Conservation (phyloP, 257 asterid genomes). For the Rauvolfia tetraphylla region DNA sequence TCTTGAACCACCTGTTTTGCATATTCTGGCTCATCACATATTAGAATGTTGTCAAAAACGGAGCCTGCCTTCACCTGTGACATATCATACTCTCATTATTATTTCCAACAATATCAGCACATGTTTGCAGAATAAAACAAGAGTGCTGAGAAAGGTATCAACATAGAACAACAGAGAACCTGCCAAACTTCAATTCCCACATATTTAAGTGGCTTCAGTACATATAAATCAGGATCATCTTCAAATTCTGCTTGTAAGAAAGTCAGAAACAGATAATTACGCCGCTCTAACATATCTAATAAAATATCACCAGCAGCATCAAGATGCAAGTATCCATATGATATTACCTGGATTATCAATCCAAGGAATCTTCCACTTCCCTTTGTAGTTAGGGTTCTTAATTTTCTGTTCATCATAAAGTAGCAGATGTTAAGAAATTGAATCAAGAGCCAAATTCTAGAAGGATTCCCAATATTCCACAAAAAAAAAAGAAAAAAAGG, state of each 20-base stretch:
- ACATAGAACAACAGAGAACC: conserved; percentile 32
- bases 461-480: not conserved
- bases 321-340: not conserved
- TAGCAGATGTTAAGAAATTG: conserved; percentile 4
- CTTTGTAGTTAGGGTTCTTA: conserved; percentile 91
- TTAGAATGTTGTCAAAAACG: conserved; percentile 70
- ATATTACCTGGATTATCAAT: conserved; percentile 86
- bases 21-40: conserved; percentile 74
- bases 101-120: not conserved
- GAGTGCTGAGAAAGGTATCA: not conserved
- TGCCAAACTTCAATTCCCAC: conserved; percentile 94
- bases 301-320: not conserved
- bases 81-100: conserved; percentile 12
- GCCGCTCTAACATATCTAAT: no score
- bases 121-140: not conserved
- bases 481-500: no score
- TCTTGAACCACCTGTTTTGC: conserved; percentile 71
- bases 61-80: conserved; percentile 89
- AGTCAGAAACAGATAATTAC: not conserved
- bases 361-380: conserved; percentile 93
- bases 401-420: conserved; percentile 46
- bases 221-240: conserved; percentile 90
- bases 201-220: conserved; percentile 73
- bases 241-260: conserved; percentile 54
- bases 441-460: not conserved